Base-by-base conservation (phyloP, 371 early-diverging fungal genomes). In the Circinella minor region DNA sequence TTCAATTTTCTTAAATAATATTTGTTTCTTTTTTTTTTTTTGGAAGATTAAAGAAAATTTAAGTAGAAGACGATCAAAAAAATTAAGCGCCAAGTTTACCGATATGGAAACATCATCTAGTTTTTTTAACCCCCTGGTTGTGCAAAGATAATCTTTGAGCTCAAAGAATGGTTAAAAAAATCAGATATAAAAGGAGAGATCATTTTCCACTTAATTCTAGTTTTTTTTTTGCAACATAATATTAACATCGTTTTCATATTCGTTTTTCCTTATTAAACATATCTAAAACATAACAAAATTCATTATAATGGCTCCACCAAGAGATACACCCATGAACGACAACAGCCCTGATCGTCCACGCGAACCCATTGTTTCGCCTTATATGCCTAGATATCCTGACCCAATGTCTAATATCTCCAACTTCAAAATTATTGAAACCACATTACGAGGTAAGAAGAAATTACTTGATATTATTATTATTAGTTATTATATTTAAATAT, bases 341-440 rank as follows among this genome's bases (percentile, higher is more conserved):
- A 54, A 20, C 37, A 62, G 36, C 11, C 67, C 67, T 18, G 68
- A 68, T 37, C 74, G 77, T 43, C 63, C 73, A 34, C 70, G 71
- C 38, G 85, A 81, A 70, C 82, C 77, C 57, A 71, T 77, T 54
- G 72, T 72, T 6, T 81, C 82, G 36, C 91, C 91, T 9, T 90
- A 90, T 64, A 82, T 80, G 55, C 88, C 87, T 70, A 86, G 86
- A 71, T 86, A 73, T 61, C 81, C 89, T 55, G 94, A 95, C 81
- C 89, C 90, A 67, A 86, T 94, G 69, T 93, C 94, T 67, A 90
- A 94, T 59, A 93, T 96, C 36, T 85, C 86, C 70, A 95, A 95
- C 85, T 98, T 97, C 77, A 89, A 91, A 81, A 97, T 98, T 73
- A 98, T 98, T 75, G 98, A 98, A 75, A 94, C 96, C 7, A 98